Base-by-base conservation (phyloP, 2,329 filamentous ascomycete genomes). In the Trichoderma hamatum region DNA sequence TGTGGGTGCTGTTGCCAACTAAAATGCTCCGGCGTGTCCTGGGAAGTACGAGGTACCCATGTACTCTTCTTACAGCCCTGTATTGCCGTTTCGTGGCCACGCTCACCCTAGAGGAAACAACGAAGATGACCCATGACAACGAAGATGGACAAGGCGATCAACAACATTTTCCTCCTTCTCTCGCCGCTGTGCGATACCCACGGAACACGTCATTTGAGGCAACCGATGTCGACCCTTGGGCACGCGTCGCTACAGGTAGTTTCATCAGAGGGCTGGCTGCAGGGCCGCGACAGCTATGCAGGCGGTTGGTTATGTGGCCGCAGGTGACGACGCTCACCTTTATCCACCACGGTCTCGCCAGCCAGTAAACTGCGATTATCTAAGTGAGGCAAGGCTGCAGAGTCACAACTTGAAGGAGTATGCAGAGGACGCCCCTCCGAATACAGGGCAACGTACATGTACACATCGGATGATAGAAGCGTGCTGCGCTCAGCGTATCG, bases 241-340 rank as follows among this genome's bases (percentile, higher is more conserved):
- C n/a, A 49, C 39, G 58, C 46, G 43, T 61, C 28, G 49, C 36
- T 34, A 30, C 16, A 51, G 34, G 51, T 19, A 56, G 36, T 56
- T 46, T 63, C 58, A 55, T 26, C 26, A 34, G 26, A 30, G 26
- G 66, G 13, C 66, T 32, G 19, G 46, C 26, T 68, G 34, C 34
- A 36, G 32, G 66, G 49, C 66, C 51, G 28, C 46, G 36, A 61
- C 32, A 46, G 7, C 39, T 14, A 16, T 52, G 46, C 16, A 67
- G 65, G 65, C 56, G 66, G 66, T 34, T 68, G 58, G 59, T 19
- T 68, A 34, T 56, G 16, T 13, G 66, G 66, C 66, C 66, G 66
- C 66, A 68, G 66, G 56, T 63, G 66, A 68, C 66, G 58, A 68
- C 46, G 65, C 56, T 67, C 65, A 67, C 56, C 43, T 67, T 7